Base-by-base conservation (phyloP, 176 grass and related monocot species). In the Tillandsia leiboldiana region DNA sequence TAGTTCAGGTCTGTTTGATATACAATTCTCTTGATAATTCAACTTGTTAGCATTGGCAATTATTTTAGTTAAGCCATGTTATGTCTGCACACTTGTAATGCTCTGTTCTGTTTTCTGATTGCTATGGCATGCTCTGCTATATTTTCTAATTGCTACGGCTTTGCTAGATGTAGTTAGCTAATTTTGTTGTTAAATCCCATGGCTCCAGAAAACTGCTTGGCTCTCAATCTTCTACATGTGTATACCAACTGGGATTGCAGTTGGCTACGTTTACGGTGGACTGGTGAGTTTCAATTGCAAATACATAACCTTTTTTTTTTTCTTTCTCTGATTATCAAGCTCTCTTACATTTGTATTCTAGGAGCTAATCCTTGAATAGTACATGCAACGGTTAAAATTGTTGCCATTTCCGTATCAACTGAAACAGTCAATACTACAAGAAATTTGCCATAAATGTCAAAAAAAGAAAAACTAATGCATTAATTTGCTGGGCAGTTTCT, bases 191-290 rank as follows among this genome's bases (percentile, higher is more conserved):
- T 82, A 26, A 58, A 62, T 78, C 51, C 61, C 67, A 29, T 78
- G 71, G 72, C 69, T 66, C 64, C 89, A 97, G 94, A 99, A 99
- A 99, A 99, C 94, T 54, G 77, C 74, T 73, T 99, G 94, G 94
- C 89, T 99, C 70, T 79, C 87, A 72, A 71, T 90, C 79, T 99
- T 99, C 82, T 99, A 99, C 84, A 99, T 99, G 94, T 99, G 94
- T 72, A 99, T 99, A 88, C 94, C 94, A 52, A 86, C 90, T 79
- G 94, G 94, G 64, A 84, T 99, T 75, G 94, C 94, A 73, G 26
- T 99, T 63, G 94, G 94, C 75, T 99, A 99, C 80, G 87, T 99
- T 70, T 99, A 99, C 72, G 94, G 94, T 13, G 94, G 82, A 33
- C 13, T 93, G 89, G 94, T 99, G 80, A 90, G 89, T 85, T 57